Base-by-base conservation (phyloP, 1,284 basidiomycete species). In the Hymenochaete sp. region DNA sequence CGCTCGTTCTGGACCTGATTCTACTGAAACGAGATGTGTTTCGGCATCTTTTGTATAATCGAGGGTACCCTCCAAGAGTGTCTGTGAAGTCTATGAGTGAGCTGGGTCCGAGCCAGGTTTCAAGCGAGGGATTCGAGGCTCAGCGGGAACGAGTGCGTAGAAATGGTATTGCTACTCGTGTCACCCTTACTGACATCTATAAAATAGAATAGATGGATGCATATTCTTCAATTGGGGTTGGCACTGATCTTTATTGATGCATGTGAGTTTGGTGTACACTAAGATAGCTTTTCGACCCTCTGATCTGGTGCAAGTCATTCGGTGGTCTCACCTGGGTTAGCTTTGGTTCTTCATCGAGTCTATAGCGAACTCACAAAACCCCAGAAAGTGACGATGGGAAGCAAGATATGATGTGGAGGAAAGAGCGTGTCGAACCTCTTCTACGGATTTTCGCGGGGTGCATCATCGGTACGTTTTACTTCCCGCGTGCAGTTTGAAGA, bases 31-130 rank as follows among this genome's bases (percentile, higher is more conserved):
- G 86, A 16, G 80, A 80, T 18, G 91, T 93, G 1, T 95, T 87
- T 59, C 71, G 88, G 10, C 92, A 96, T 65, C 64, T 96, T 19
- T 66, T 96, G n/a, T 95, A 88, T 60, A 96, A 96, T 57, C 71
- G 88, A 35, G 86, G 79, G 3, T 66, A 79, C 1, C 70, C 73
- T 35, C 83, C 85, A 49, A 9, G 51, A 27, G 16, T 37, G 28
- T 33, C 41, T 21, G 19, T 45, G 42, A 38, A 31, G 24, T 53
- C 27, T 5, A 35, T 16, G 13, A 4, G 32, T 5, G 32, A n/a
- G 5, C 14, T 16, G 8, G 32, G 51, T 35, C 31, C 47, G 50
- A 43, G 51, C 54, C 29, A 53, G 48, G 40, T 41, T 41, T 16
- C 26, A 22, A 22, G n/a, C 38, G 41, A 36, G 19, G 25, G n/a